Evolutionary conservation across 148 eudicot species (phyloP).

Genomic region (Camellia japonica): DNA sequence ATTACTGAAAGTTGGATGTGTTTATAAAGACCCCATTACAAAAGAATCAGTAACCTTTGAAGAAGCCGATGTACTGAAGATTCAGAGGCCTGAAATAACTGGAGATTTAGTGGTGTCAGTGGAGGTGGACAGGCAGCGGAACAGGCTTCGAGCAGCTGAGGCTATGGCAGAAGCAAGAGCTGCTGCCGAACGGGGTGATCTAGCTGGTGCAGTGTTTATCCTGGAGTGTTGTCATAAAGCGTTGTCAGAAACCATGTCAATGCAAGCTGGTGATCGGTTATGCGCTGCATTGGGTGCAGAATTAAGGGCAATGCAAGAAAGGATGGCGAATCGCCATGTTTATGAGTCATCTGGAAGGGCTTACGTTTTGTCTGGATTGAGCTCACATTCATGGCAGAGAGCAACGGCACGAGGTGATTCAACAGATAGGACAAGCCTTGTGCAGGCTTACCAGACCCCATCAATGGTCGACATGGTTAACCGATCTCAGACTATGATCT

Average conservation of each 20-base stretch:
- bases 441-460: conserved; percentile 25
- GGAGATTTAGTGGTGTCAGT: conserved; percentile 11
- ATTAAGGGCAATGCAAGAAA: conserved; percentile 23
- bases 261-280: conserved; percentile 14
- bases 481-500: conserved; percentile 16
- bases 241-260: conserved; percentile 13
- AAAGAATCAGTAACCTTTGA: conserved; percentile 12
- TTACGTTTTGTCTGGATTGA: conserved; percentile 23
- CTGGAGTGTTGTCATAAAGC: conserved; percentile 14
- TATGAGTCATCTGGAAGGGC: conserved; percentile 25
- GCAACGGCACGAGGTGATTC: conserved; percentile 25
- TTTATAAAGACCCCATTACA: conserved; percentile 21
- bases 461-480: conserved; percentile 21
- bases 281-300: conserved; percentile 21
- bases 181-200: conserved; percentile 16
- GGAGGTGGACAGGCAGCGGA: conserved; percentile 28
- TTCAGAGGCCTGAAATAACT: conserved; percentile 20
- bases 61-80: conserved; percentile 13
- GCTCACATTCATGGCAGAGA: conserved; percentile 25
- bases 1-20: conserved; percentile 18
- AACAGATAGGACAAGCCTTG: conserved; percentile 13
- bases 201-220: conserved; percentile 15
- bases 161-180: conserved; percentile 27
- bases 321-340: conserved; percentile 18
- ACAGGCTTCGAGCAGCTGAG: conserved; percentile 22